These are phyloP conservation scores for Onygena corvina DNA, from an alignment of 2,329 filamentous ascomycete species.

Conservation along the genomic window DNA sequence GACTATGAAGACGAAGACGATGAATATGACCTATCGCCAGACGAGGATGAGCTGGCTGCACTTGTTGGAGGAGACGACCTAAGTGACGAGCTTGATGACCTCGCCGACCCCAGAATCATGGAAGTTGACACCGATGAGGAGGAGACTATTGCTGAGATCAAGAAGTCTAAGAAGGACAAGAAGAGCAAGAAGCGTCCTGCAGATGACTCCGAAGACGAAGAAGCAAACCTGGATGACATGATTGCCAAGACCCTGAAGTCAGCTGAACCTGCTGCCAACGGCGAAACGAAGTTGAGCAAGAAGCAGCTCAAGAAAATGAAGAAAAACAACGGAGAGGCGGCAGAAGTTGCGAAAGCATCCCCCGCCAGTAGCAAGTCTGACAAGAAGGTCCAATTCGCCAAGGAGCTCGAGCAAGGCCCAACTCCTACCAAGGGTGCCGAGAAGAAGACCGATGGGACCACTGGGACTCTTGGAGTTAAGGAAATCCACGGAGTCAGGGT, in stretches of 20 bases:
- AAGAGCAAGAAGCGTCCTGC: constrained; percentile 89
- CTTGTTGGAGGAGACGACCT: constrained; percentile 46
- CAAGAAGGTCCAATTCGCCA: constrained; percentile 98
- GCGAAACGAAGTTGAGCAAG: constrained; percentile 70
- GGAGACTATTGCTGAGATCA: constrained; percentile 44
- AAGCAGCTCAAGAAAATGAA: constrained; percentile 97
- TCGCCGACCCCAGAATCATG: constrained; percentile 68
- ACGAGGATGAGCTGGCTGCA: constrained; percentile 59
- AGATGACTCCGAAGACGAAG: constrained; percentile 55
- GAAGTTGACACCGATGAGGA: constrained; percentile 75
- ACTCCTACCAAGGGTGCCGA: constrained; percentile 52
- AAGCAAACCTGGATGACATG: constrained; percentile 62
- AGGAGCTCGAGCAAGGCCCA: constrained; percentile 95
- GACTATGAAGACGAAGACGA: constrained; percentile 51
- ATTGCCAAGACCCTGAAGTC: constrained; percentile 60
- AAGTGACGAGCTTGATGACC: constrained; percentile 63
- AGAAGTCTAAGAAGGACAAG: constrained; percentile 35
- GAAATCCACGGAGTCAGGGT: constrained; percentile 78
- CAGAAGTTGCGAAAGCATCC: constrained; percentile 37
- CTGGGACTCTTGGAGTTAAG: constrained; percentile 56
- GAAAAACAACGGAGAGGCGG: constrained; percentile 93
- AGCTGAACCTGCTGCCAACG: constrained; percentile 29
- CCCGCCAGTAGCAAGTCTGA: constrained; percentile 51
- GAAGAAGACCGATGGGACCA: constrained; percentile 35
- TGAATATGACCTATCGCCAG: constrained; percentile 70